These are phyloP conservation scores for Botryosphaeria dothidea DNA, from an alignment of 2,329 filamentous ascomycete species.

Conservation along the genomic window DNA sequence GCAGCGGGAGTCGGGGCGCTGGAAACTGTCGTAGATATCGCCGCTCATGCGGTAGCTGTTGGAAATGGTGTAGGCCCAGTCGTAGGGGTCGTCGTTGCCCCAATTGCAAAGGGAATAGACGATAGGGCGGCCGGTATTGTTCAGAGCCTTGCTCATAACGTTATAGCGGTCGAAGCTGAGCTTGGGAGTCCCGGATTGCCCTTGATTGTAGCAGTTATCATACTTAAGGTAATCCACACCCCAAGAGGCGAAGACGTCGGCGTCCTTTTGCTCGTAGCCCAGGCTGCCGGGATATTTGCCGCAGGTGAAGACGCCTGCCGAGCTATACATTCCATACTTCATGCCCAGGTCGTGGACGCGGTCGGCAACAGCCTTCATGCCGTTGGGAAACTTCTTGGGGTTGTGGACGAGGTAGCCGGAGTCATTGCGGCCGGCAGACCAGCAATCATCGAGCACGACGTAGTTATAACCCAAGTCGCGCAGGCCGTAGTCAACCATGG, in stretches of 20 bases:
- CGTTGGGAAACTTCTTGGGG: constrained; percentile 40
- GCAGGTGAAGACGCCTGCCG: constrained; percentile 48
- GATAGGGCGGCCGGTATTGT: constrained; percentile 47
- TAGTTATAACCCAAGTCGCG: constrained; percentile 54
- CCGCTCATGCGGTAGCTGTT: constrained; percentile 51
- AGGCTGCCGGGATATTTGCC: constrained; percentile 44
- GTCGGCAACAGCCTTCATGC: constrained; percentile 51
- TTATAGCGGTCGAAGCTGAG: constrained; percentile 51
- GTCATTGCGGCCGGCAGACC: constrained; percentile 47
- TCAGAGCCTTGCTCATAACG: constrained; percentile 50
- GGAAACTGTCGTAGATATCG: constrained; percentile 50
- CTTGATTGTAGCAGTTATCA: constrained; percentile 59
- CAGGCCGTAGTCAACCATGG: constrained; percentile 48
- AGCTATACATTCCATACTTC: constrained; percentile 56
- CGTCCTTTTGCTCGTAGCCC: constrained; percentile 55
- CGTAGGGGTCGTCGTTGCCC: constrained; percentile 51
- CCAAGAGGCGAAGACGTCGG: constrained; percentile 53
- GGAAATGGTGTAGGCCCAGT: constrained; percentile 49
- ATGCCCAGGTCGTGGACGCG: constrained; percentile 50
- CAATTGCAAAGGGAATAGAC: constrained; percentile 54
- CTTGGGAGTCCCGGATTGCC: constrained; percentile 50
- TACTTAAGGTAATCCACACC: constrained; percentile 50
- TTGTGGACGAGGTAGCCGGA: constrained; percentile 44
- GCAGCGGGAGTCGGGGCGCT: constrained; percentile 44
- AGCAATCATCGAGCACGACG: constrained; percentile 56